A percentile compares a stretch with the other conserved stretches of the same genome.
Evolutionary conservation across 176 grass and related monocot genomes (phyloP).

Genomic region (Leersia perrieri): DNA sequence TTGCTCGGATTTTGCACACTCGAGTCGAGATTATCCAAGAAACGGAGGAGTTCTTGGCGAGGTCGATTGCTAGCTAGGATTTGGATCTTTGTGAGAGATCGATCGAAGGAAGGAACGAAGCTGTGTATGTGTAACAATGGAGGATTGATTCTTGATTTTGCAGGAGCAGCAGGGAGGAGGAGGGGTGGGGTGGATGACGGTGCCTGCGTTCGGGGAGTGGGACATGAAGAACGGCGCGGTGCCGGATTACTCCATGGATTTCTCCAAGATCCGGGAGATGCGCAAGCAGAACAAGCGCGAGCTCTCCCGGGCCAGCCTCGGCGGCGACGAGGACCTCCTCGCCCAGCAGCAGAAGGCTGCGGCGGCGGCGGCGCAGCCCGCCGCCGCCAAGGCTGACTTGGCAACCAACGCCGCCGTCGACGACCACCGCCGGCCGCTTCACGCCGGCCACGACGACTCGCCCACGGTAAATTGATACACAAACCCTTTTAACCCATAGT

Average conservation of each 20-base stretch:
- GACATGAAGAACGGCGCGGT: conserved; percentile 75
- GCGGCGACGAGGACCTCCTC: conserved; percentile 61
- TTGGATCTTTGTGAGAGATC: neutral
- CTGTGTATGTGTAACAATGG: neutral
- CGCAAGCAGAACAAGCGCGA: conserved; percentile 85
- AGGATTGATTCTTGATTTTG: neutral
- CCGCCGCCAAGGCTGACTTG: neutral
- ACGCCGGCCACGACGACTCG: conserved; percentile 41
- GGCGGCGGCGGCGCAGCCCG: neutral
- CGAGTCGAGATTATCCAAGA: neutral
- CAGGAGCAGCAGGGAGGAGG: conserved; percentile 23
- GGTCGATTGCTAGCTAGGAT: neutral
- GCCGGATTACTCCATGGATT: conserved; percentile 88
- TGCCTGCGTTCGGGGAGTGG: conserved; percentile 81
- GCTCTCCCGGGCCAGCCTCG: conserved; percentile 60
- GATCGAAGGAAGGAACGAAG: neutral
- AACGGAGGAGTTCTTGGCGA: neutral
- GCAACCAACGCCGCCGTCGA: neutral
- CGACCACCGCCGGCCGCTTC: conserved; percentile 48
- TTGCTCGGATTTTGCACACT: neutral
- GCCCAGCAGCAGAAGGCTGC: neutral
- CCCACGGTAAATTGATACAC: conserved; percentile 41
- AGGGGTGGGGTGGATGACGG: conserved; percentile 57
- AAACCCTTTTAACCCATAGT: neutral
- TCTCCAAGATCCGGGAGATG: conserved; percentile 89